Evolutionary conservation across 2,329 filamentous ascomycete species (phyloP), one percentile per base, ranked within the genome.

Genomic region (Aspergillus aculeatus): DNA sequence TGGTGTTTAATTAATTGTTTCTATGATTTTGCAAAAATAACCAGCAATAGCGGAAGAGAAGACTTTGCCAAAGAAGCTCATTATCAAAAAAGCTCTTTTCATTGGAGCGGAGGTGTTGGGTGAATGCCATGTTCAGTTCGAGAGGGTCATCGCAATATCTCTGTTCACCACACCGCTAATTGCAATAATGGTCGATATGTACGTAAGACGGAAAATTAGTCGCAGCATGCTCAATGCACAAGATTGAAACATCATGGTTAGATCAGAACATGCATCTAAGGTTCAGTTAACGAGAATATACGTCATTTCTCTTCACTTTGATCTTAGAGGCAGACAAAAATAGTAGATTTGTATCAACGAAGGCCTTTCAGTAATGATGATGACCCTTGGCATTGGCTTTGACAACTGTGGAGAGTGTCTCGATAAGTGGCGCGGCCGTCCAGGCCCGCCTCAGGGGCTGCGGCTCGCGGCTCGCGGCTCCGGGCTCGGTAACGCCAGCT

Each of bases 381-480:
- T 58, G 47, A 52, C 50, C 62, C 64, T 67, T 66, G 62, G 65
- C 65, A 44, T 50, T 62, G 47, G 50, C 29, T 26, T 52, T 58
- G 44, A 56, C 50, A 54, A 44, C 52, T 67, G 66, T 66, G 66
- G 64, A 51, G 61, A 64, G 60, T 56, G 50, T 58, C 55, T 61
- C 58, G 56, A 64, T 61, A 58, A 67, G 67, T 68, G 64, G 66
- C 62, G 66, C 65, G 60, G 65, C 49, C 64, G 58, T 62, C 60
- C 54, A 62, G 57, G 60, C 56, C 62, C 63, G 64, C 62, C 62
- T 71, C 69, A 71, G 69, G 69, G 69, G 69, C 63, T 67, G 66
- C 64, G 67, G 67, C 68, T 44, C 16, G 38, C 38, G 38, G 38
- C 38, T 44, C 16, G 38, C 38, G 38, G 38, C 38, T 44, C 38